Evolutionary conservation across 305 asterid genomes (phyloP), one percentile per base, ranked within the genome.

Genomic region (Rubia tinctorum): DNA sequence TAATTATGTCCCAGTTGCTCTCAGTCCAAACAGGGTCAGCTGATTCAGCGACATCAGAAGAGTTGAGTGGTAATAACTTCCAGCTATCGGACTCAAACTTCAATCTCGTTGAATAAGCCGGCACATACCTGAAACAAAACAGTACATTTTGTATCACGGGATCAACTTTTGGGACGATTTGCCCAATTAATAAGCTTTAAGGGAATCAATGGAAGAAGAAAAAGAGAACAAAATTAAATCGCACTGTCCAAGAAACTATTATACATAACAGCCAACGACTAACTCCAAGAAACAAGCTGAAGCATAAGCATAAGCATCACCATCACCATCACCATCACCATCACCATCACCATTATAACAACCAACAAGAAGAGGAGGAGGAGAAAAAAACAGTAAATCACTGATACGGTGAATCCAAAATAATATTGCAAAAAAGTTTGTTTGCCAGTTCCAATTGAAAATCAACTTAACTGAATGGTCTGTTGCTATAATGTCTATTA

Each of bases 11-110:
- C 98, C 98, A 95, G 77, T 95, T 92, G 79, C 99, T 95, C 84
- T 95, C 99, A 0, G 99, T 90, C 99, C 99, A 95, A 51, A 95
- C 86, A 0, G 97, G 93, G 75, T 94, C 98, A 8, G 82, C 85
- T 37, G 30, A 72, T 17, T 79, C 85, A 86, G 81, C 81, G 23
- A 22, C 18, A 71, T 90, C 91, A 8, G 98, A 87, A 71, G 88
- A 69, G 75, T 90, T 92, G 75, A 23, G 37, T 27, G 93, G 90
- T 66, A 92, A 80, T 66, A 95, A 78, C 30, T 75, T 84, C 99
- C 99, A 95, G 61, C 76, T 77, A 27, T 78, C 95, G 2, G 86
- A 76, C 68, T 87, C 94, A 18, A 84, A 90, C 84, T 86, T 88
- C 81, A 95, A 77, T 70, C 98, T 95, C 25, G 98, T 87, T 12